Evolutionary conservation across 73 alveolate genomes (phyloP), one percentile per base, ranked within the genome.

Genomic region (Paramecium primaurelia): DNA sequence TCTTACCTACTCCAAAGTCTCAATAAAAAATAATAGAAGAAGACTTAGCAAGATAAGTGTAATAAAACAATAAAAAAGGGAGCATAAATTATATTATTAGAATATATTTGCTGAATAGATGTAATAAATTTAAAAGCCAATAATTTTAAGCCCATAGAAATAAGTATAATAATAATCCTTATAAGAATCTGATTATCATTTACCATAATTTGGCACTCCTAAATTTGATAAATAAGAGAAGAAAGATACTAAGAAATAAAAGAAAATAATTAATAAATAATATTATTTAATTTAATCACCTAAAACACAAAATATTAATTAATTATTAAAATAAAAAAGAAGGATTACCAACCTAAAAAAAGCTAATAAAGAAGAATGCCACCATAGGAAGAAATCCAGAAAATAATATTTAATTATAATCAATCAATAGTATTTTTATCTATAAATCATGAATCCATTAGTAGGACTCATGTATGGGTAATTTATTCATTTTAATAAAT

Each of bases 321-420:
- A 38, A 37, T 37, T 16, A 44, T 73, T 12, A 80, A 80, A 80
- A 49, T 80, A 3, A 80, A 64, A 64, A 64, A 64, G 84, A 64
- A 64, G 84, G 84, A 64, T 11, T 28, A 32, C 42, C 51, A 5
- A 32, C 42, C 3, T 64, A 28, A 64, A 64, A 25, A 28, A 64
- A 28, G 49, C 2, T 32, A 25, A 40, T 80, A 20, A 45, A 28
- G 25, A 28, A 40, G 26, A 80, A 80, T 49, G 71, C 91, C 11
- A 45, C 91, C 1, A 80, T 80, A 20, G 91, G 91, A 34, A 80
- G 91, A 80, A 49, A 42, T 42, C 75, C 91, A 18, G 91, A 80
- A 32, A 80, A 49, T 80, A 37, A 34, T 20, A 80, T 80, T 12
- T 18, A 42, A 26, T 26, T 80, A n/a, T n/a, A n/a, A n/a, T n/a